Evolutionary conservation across 768 basidiomycete species (phyloP).

Genomic region (Gloeostereum incarnatum): DNA sequence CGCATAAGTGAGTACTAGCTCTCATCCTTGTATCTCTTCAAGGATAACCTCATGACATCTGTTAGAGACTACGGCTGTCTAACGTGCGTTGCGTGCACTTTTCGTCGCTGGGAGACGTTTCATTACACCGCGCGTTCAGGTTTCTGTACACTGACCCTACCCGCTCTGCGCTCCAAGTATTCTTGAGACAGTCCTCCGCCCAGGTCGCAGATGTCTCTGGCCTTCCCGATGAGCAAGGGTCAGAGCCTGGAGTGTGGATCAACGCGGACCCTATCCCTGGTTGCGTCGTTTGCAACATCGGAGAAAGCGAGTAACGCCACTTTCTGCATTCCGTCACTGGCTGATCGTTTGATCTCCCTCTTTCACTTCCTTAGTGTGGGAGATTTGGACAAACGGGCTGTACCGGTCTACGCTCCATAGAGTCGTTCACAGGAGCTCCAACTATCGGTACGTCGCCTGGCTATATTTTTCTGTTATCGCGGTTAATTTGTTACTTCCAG

Average conservation of each 20-base stretch:
- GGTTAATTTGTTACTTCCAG: slow-evolving; percentile 32
- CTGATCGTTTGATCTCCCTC: neutral
- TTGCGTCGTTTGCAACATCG: slow-evolving; percentile 86
- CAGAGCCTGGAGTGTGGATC: slow-evolving; percentile 66
- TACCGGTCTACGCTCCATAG: slow-evolving; percentile 88
- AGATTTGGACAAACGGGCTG: slow-evolving; percentile 82
- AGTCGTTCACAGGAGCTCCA: slow-evolving; percentile 68
- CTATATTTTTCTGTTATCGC: neutral
- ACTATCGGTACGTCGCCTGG: slow-evolving; percentile 49
- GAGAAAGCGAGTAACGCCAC: slow-evolving; percentile 56
- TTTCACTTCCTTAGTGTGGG: slow-evolving; percentile 57
- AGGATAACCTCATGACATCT: slow-evolving; percentile 4
- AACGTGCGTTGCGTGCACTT: slow-evolving; percentile 41
- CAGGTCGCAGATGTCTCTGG: slow-evolving; percentile 18
- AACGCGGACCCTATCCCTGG: slow-evolving; percentile 76
- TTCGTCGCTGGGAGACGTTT: neutral
- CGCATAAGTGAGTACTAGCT: slow-evolving; percentile 57
- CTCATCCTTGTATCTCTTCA: neutral
- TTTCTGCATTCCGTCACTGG: neutral
- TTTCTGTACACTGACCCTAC: slow-evolving; percentile 82
- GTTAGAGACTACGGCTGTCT: slow-evolving; percentile 83
- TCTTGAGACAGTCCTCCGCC: slow-evolving; percentile 35
- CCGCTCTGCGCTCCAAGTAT: slow-evolving; percentile 75
- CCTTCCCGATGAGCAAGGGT: slow-evolving; percentile 41
- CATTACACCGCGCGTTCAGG: slow-evolving; percentile 24